Evolutionary conservation across 352 stramenopile genomes (phyloP).

Genomic region (Phytophthora nicotianae): DNA sequence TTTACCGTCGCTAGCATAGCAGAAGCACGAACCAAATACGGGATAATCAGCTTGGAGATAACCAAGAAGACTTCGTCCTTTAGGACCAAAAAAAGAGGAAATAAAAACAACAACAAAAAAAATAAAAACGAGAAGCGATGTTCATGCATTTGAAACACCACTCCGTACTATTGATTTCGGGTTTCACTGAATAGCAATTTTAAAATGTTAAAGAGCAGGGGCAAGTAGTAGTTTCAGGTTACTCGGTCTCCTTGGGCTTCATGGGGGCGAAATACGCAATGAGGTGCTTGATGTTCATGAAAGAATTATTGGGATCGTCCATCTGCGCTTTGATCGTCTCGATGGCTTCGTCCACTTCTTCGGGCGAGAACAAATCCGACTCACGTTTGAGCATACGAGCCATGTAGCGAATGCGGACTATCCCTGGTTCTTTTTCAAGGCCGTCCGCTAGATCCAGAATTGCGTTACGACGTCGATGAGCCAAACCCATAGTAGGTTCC

Average conservation of each 20-base stretch:
- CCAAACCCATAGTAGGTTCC: conserved; percentile 51
- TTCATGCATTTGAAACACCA: too few species aligned
- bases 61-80: too few species aligned
- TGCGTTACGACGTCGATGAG: conserved; percentile 60
- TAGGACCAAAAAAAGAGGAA: too few species aligned
- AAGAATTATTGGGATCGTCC: conserved; percentile 40
- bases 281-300: conserved; percentile 54
- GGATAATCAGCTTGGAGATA: too few species aligned
- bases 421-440: conserved; percentile 59
- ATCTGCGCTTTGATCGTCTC: conserved; percentile 43
- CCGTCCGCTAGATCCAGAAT: conserved; percentile 60
- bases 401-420: conserved; percentile 67
- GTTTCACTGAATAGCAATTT: too few species aligned
- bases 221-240: background rate
- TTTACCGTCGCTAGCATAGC: too few species aligned
- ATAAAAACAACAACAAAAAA: too few species aligned
- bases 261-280: conserved; percentile 52
- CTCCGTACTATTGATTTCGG: too few species aligned
- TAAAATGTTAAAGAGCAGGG: too few species aligned
- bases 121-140: too few species aligned
- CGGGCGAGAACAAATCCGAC: conserved; percentile 55
- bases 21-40: too few species aligned
- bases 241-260: conserved; percentile 20
- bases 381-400: conserved; percentile 63
- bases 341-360: conserved; percentile 67